phyloP scores from a whole-genome alignment of 495 filamentous ascomycete species.

The Aspergillus bridgeri region DNA sequence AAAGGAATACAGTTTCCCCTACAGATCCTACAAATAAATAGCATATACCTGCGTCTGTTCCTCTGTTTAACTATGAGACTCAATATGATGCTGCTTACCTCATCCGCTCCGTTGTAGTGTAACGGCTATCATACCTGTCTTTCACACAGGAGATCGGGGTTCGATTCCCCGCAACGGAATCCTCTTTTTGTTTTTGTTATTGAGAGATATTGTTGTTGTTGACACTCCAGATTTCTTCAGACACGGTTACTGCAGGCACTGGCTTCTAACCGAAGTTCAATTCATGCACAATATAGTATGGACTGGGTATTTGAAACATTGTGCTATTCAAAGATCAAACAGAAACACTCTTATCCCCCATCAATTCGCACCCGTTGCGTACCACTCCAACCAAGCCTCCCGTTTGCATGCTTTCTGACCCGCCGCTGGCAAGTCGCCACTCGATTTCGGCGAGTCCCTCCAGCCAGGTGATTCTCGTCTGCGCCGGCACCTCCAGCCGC shows the following conservation, averaged over 20 bases:
- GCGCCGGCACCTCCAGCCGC: constrained; percentile 77
- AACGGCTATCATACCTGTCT: constrained; percentile 20
- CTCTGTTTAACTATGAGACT: no score
- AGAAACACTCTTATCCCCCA: constrained; percentile 26
- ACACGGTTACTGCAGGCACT: no score
- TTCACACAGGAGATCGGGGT: constrained; percentile 23
- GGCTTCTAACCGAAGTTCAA: no score
- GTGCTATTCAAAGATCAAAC: background rate
- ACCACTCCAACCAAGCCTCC: constrained; percentile 88
- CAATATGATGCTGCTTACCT: background rate
- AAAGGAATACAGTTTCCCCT: no score
- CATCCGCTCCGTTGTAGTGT: constrained; percentile 12
- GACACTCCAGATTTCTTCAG: background rate
- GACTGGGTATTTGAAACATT: background rate
- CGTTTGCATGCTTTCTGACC: constrained; percentile 85
- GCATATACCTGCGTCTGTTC: no score
- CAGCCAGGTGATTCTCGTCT: constrained; percentile 87
- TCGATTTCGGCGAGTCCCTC: constrained; percentile 91
- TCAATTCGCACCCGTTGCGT: constrained; percentile 78
- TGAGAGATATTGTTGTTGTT: no score
- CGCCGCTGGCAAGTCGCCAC: constrained; percentile 84
- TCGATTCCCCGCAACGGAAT: constrained; percentile 21
- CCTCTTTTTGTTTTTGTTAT: background rate
- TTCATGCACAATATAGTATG: no score
- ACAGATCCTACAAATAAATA: no score